Evolutionary conservation across 2,329 filamentous ascomycete genomes (phyloP), one percentile per base, ranked within the genome.

Genomic region (Fusarium brevicatenulatum): DNA sequence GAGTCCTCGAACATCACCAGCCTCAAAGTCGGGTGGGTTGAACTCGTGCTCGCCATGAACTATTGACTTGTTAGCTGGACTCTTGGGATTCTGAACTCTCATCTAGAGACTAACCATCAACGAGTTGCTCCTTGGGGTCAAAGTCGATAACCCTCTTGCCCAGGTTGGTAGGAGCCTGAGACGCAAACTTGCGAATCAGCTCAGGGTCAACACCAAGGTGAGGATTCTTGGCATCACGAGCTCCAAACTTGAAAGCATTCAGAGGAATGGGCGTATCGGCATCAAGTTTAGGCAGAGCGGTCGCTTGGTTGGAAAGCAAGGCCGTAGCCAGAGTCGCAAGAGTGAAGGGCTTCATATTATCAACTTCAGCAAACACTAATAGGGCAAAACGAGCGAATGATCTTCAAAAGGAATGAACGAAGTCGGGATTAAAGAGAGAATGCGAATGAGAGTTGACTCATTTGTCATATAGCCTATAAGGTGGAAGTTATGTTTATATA

Each of bases 1-100:
- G 39, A 74, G 72, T 28, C 72, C 72, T 23, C 72, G 66, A 37
- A 74, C 34, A 5, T 74, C 72, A 12, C 72, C 72, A 37, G 52
- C 66, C 0, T 75, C 72, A 50, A 54, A 72, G 11, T 70, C 49
- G 3, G 72, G 68, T 23, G 62, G 42, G 7, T 42, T 67, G n/a
- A 73, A 73, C 46, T 69, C 61, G 44, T 73, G 70, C 5, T 73
- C 32, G 1, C 70, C 70, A 3, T 73, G 70, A 6, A 73, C 70
- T 72, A 15, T 7, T 18, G 1, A 34, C 18, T 7, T n/a, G 10
- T 71, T 3, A 71, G 39, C 7, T 6, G 2, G 11, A 4, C 3
- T 50, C 5, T 8, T 32, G 7, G 7, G 3, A 3, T 2, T 12
- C 0, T 2, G 6, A 5, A n/a, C 8, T 11, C n/a, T 25, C 8